Base-by-base conservation (phyloP, 176 grass and related monocot genomes). In the Triticum dicoccoides region DNA sequence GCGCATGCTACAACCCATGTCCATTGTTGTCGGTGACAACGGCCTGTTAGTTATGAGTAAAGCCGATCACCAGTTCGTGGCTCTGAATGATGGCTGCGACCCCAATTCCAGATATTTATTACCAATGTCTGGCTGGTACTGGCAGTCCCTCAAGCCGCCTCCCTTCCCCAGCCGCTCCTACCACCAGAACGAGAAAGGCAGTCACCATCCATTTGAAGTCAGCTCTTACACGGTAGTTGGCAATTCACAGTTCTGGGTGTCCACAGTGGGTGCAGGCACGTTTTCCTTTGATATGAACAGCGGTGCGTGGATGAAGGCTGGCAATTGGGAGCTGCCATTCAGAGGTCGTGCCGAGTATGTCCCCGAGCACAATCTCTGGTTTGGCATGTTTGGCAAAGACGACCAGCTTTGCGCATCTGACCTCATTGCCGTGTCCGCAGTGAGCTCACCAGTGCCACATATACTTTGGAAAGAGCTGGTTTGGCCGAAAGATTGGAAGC, bases 361-460 rank as follows among this genome's bases (percentile, higher is more conserved):
- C 47, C 64, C 84, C 1, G 49, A 86, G 75, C 27, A 32, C 44
- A 76, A 23, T 0, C 73, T 78, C 83, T 78, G 83, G 73, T 69
- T 85, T 5, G 63, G 63, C n/a, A 56, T 85, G 62, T 56, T 44
- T 0, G 7, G 21, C 0, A 21, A 4, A 2, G 39, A 18, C 17
- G 18, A n/a, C 17, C 6, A 23, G 9, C 9, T 58, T 37, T 13
- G 63, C 62, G 42, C 63, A 3, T 69, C 14, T 3, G n/a, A 78
- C 83, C 74, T 85, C 44, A 11, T 11, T 25, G 72, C 11, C 1
- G 7, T 30, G 3, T 45, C 69, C 2, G 5, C 35, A 9, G 17
- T 17, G 9, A 12, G 44, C 11, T 11, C 44, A 27, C 82, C 54
- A 5, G 23, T 49, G 23, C 32, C 32, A 32, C 32, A 32, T 32